These are phyloP conservation scores for Xylaria sp. DNA, from an alignment of 2,329 filamentous ascomycete species.

Conservation along the genomic window DNA sequence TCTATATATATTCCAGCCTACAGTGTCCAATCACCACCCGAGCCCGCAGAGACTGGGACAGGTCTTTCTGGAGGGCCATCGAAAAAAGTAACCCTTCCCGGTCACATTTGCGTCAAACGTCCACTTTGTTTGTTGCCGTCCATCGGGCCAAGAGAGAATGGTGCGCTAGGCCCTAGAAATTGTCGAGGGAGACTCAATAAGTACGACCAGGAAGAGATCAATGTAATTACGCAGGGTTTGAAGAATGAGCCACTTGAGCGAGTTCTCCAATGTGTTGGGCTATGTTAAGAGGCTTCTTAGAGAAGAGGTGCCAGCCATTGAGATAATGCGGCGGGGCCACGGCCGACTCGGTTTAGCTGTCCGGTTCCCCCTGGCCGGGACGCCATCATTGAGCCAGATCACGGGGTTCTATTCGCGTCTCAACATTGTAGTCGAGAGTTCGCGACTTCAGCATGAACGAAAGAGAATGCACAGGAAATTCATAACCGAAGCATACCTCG, in stretches of 20 bases:
- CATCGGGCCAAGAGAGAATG: neutral
- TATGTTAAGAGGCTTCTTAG: conserved; percentile 34
- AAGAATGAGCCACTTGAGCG: conserved; percentile 33
- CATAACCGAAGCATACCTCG: conserved; percentile 29
- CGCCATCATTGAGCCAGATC: conserved; percentile 30
- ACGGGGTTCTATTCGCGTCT: conserved; percentile 34
- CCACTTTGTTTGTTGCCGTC: neutral
- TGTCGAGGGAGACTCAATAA: neutral
- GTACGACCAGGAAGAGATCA: neutral
- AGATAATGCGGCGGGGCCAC: conserved; percentile 17
- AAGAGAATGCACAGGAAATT: conserved; percentile 37
- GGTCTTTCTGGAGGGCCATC: neutral
- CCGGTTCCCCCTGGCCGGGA: conserved; percentile 31
- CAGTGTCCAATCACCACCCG: neutral
- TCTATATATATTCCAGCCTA: neutral
- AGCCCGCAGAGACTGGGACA: neutral
- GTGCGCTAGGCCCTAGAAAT: neutral
- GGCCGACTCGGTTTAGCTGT: conserved; percentile 25
- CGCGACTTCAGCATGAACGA: conserved; percentile 32
- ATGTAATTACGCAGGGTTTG: neutral
- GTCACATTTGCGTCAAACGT: neutral
- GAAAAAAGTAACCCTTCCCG: neutral
- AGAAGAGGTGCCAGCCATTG: conserved; percentile 26
- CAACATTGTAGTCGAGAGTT: conserved; percentile 32
- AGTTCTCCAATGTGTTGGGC: conserved; percentile 23